Conservation (phyloP, 2,329 filamentous ascomycete species). For the Nannizziopsis arthrosporioides region DNA sequence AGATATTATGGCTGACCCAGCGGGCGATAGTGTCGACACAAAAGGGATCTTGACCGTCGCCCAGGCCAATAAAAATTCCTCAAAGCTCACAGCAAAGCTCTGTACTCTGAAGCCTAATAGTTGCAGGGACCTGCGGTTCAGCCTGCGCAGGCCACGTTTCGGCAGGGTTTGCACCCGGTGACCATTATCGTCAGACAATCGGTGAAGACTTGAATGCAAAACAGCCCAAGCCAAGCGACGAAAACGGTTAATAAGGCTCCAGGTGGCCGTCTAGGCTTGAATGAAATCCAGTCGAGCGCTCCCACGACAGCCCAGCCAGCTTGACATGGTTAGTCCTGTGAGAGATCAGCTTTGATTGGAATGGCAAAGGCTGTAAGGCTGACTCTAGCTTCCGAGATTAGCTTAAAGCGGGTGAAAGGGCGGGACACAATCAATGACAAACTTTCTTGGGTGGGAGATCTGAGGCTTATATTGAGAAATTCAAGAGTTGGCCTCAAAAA, state of each 20-base stretch:
- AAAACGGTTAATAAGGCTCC: neutral
- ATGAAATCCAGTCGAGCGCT: neutral
- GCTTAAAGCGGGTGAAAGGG: neutral
- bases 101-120: too few relatives aligned
- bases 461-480: neutral
- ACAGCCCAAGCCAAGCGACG: neutral
- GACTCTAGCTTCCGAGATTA: neutral
- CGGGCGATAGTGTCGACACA: too few relatives aligned
- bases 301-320: conserved; percentile 2
- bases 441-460: neutral
- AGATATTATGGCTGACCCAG: too few relatives aligned
- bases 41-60: too few relatives aligned
- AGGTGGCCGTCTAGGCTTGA: conserved; percentile 6
- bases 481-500: too few relatives aligned
- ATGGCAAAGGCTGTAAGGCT: conserved; percentile 1
- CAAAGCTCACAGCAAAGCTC: too few relatives aligned
- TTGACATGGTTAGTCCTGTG: neutral
- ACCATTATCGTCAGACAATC: too few relatives aligned
- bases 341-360: conserved; percentile 1
- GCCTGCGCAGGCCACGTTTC: too few relatives aligned
- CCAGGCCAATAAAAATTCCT: too few relatives aligned
- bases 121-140: too few relatives aligned
- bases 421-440: neutral
- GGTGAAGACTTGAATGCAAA: neutral
- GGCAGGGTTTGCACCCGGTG: too few relatives aligned